phyloP scores from a whole-genome alignment of 371 early-diverging fungal species.

The Lichtheimia corymbifera region DNA sequence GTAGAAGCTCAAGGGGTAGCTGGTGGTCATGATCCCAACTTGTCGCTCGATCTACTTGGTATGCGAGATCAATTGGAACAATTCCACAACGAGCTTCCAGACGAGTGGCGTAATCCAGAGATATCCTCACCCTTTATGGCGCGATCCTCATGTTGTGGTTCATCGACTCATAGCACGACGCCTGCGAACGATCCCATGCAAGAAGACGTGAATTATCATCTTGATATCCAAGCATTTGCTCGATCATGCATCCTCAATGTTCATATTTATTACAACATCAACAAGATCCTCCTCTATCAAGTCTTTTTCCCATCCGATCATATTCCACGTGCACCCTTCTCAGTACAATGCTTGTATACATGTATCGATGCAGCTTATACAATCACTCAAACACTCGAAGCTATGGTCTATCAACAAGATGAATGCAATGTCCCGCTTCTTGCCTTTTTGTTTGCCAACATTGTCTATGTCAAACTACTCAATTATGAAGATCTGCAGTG shows the following conservation, averaged over 20 bases:
- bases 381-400: conserved; percentile 31
- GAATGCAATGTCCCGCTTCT: conserved; percentile 44
- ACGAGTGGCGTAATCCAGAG: conserved; percentile 28
- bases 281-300: conserved; percentile 40
- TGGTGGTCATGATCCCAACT: conserved; percentile 24
- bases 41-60: conserved; percentile 28
- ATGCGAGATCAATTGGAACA: conserved; percentile 38
- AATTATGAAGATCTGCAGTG: conserved; percentile 33
- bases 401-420: conserved; percentile 30
- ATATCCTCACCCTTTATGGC: neutral
- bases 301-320: conserved; percentile 40
- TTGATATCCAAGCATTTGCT: conserved; percentile 13
- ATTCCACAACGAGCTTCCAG: conserved; percentile 32
- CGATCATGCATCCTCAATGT: conserved; percentile 21
- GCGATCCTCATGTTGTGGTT: neutral
- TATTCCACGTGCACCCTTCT: conserved; percentile 30
- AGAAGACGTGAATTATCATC: conserved; percentile 6
- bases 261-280: conserved; percentile 38
- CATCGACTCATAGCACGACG: too few species aligned
- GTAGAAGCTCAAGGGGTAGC: conserved; percentile 19
- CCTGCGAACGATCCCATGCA: neutral
- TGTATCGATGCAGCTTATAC: conserved; percentile 40
- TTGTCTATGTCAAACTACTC: conserved; percentile 37
- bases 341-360: conserved; percentile 37
- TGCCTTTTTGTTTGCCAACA: conserved; percentile 43